Percentiles rank a stretch among this genome's conserved stretches.
These are phyloP conservation scores for Eimeria maxima DNA, from an alignment of 169 alveolate species.

Conservation along the genomic window DNA sequence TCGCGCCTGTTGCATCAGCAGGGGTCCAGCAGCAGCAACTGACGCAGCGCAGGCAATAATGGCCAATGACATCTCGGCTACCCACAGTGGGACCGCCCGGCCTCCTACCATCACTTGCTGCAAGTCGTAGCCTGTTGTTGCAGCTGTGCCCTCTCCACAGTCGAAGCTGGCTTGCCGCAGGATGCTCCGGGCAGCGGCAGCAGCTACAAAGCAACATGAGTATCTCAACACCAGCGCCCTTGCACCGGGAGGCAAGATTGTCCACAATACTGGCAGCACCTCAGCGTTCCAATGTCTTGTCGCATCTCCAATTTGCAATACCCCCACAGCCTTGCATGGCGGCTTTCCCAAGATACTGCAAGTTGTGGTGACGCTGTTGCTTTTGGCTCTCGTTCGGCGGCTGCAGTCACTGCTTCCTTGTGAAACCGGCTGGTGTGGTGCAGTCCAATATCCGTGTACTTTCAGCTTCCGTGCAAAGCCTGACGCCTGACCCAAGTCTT, in stretches of 20 bases:
- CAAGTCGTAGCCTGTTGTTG: slow-evolving; percentile 1
- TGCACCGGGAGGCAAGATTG: slow-evolving; percentile 43
- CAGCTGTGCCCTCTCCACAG: background rate
- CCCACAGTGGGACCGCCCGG: slow-evolving; percentile 17
- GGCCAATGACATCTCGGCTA: slow-evolving; percentile 35
- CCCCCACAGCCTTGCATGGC: background rate
- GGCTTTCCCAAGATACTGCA: background rate
- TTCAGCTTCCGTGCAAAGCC: background rate
- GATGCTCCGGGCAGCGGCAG: slow-evolving; percentile 15
- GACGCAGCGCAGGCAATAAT: slow-evolving; percentile 21
- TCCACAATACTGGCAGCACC: background rate
- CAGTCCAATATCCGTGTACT: background rate
- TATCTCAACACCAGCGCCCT: background rate
- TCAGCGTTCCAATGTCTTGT: background rate
- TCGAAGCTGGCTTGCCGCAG: slow-evolving; percentile 6
- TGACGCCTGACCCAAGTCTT: background rate
- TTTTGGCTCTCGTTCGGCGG: too few species aligned
- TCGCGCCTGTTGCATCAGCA: slow-evolving; percentile 16
- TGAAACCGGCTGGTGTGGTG: background rate
- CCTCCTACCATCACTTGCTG: slow-evolving; percentile 42
- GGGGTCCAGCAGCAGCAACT: slow-evolving; percentile 27
- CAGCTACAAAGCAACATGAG: slow-evolving; percentile 26
- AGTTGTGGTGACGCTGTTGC: background rate
- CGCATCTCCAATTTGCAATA: background rate
- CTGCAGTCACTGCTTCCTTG: background rate